Percentiles rank a stretch among this genome's conserved stretches.
Conservation (phyloP, 2,329 filamentous ascomycete genomes). For the Paraphoma sp. region DNA sequence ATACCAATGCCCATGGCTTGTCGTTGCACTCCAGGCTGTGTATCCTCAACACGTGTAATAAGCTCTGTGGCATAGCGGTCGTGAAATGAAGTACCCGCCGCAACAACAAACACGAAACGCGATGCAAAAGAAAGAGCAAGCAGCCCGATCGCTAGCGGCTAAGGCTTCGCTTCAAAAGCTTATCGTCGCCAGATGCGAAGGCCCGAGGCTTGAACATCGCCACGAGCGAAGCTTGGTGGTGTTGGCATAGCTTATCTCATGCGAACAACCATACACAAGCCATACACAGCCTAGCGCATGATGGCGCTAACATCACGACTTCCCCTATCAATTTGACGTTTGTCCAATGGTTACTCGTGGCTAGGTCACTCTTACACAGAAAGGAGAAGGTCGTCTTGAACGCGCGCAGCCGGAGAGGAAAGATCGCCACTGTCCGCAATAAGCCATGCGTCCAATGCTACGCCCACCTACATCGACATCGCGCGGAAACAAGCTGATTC, state of each 20-base stretch:
- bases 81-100: too few species aligned
- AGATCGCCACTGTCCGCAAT: slow-evolving; percentile 11
- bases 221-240: slow-evolving; percentile 29
- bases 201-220: slow-evolving; percentile 29
- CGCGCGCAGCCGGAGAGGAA: neutral
- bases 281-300: neutral
- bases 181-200: slow-evolving; percentile 32
- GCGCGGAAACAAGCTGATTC: neutral
- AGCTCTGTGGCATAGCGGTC: too few species aligned
- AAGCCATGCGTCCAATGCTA: slow-evolving; percentile 8
- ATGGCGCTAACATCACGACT: slow-evolving; percentile 1
- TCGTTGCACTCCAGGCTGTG: neutral
- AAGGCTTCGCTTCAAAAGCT: slow-evolving; percentile 25
- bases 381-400: neutral
- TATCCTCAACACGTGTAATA: neutral
- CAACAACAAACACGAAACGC: neutral
- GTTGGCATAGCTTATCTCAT: slow-evolving; percentile 19
- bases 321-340: slow-evolving; percentile 10
- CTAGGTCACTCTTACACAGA: neutral
- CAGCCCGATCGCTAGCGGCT: slow-evolving; percentile 20
- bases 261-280: slow-evolving; percentile 13
- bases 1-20: neutral
- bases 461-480: neutral
- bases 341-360: slow-evolving; percentile 1
- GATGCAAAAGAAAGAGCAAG: slow-evolving; percentile 5